Evolutionary conservation across 257 asterid species (phyloP).

Genomic region (Forsythia suspensa): DNA sequence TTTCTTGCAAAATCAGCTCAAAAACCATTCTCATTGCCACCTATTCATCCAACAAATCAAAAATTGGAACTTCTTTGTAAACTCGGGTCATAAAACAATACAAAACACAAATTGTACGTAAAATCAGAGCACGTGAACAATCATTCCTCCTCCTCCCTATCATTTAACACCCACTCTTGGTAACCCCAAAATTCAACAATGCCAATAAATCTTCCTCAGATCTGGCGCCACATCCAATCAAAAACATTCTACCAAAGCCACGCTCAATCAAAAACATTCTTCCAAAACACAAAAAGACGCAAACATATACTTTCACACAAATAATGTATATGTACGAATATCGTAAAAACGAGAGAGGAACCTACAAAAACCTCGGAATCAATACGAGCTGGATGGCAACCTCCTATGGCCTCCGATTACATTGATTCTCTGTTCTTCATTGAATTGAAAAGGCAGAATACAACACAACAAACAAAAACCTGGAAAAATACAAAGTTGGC

Average conservation of each 20-base stretch:
- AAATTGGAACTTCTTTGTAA: neutral
- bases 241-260: neutral
- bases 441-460: neutral
- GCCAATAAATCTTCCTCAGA: conserved; percentile 23
- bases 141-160: neutral
- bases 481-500: neutral
- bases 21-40: neutral
- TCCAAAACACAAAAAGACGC: neutral
- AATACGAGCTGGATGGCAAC: conserved; percentile 28
- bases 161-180: neutral
- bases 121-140: neutral
- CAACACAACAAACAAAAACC: neutral
- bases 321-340: neutral
- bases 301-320: neutral
- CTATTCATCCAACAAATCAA: neutral
- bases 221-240: conserved; percentile 26
- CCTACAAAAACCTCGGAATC: conserved; percentile 13
- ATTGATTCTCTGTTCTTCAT: neutral
- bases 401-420: neutral
- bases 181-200: conserved; percentile 18
- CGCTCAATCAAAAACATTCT: neutral
- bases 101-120: neutral
- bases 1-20: neutral
- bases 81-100: neutral
- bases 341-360: neutral